Conservation (phyloP, 2,329 filamentous ascomycete species). For the Ophiobolus disseminans region DNA sequence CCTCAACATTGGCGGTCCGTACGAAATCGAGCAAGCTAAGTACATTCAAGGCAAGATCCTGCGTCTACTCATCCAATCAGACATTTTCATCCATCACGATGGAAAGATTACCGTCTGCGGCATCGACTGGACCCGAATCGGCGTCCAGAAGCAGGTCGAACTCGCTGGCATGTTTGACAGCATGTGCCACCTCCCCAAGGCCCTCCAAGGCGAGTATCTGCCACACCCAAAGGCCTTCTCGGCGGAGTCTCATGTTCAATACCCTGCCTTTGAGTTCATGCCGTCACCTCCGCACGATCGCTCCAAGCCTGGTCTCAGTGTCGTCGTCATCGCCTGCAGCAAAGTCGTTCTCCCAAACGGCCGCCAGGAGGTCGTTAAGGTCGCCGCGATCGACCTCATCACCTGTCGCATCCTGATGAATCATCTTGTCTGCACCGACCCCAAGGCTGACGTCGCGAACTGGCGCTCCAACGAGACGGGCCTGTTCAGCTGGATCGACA, state of each 20-base stretch:
- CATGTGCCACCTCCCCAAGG: constrained; percentile 37
- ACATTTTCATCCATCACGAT: constrained; percentile 35
- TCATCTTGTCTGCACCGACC: constrained; percentile 40
- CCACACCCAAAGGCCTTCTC: constrained; percentile 34
- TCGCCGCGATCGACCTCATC: constrained; percentile 41
- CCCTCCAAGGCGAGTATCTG: constrained; percentile 36
- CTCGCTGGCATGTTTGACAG: constrained; percentile 27
- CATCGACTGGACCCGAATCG: constrained; percentile 37
- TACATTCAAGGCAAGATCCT: constrained; percentile 30
- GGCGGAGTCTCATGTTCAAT: constrained; percentile 25
- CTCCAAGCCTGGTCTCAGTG: constrained; percentile 19
- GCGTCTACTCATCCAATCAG: constrained; percentile 36
- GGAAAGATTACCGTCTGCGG: constrained; percentile 34
- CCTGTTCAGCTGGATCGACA: constrained; percentile 26
- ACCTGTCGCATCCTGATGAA: constrained; percentile 42
- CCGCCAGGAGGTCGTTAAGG: constrained; percentile 37
- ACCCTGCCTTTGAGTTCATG: constrained; percentile 29
- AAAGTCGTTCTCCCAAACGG: constrained; percentile 34
- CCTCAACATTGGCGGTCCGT: constrained; percentile 15
- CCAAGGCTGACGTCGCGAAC: constrained; percentile 24
- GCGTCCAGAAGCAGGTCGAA: constrained; percentile 25
- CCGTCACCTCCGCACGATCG: constrained; percentile 20
- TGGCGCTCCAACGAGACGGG: constrained; percentile 38
- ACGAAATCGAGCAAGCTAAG: constrained; percentile 37
- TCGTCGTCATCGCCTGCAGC: constrained; percentile 38